Base-by-base conservation (phyloP, 352 stramenopile genomes). In the Globisporangium barbulae region DNA sequence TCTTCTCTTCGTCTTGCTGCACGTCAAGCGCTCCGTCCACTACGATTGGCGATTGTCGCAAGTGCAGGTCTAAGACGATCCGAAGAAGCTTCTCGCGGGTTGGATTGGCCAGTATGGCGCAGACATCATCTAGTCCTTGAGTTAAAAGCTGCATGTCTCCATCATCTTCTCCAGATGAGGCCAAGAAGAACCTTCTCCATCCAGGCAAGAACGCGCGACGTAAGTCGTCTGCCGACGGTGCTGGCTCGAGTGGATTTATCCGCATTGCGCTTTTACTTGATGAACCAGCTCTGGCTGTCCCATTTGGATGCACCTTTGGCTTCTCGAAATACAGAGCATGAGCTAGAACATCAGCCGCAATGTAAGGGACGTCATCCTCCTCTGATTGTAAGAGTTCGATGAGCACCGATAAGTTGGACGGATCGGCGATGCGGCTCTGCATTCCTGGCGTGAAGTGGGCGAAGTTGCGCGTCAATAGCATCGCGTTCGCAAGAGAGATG, bases 401-500 rank as follows among this genome's bases (percentile, higher is more conserved):
- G 33, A 69, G 45, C 6, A 44, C 53, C 25, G 33, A 50, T 2
- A 67, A 17, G 31, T 61, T 62, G 7, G 54, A 54, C 7, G 72
- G 59, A 25, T 74, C 72, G 0, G 65, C 67, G 45, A 53, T 70
- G 39, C 72, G 60, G 2, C 61, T 59, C 53, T 71, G 71, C 22
- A 78, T 54, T 15, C 63, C 63, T 4, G 71, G 69, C 0, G 71
- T 75, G 41, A 72, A 63, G 45, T 71, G 54, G 5, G 50, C 57
- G 41, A 67, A 48, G 49, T 75, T 78, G 25, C 71, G 55, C 3
- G 52, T 53, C 31, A 78, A 53, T 37, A 75, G 44, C 62, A 78
- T 69, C 53, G 47, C 25, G 65, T 78, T 78, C n/a, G 69, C 65
- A 7, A 72, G 49, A 5, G 65, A 48, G 21, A 64, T 12, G 30